Evolutionary conservation across 2,329 filamentous ascomycete genomes (phyloP), one percentile per base, ranked within the genome.

Genomic region (Periconia digitata): DNA sequence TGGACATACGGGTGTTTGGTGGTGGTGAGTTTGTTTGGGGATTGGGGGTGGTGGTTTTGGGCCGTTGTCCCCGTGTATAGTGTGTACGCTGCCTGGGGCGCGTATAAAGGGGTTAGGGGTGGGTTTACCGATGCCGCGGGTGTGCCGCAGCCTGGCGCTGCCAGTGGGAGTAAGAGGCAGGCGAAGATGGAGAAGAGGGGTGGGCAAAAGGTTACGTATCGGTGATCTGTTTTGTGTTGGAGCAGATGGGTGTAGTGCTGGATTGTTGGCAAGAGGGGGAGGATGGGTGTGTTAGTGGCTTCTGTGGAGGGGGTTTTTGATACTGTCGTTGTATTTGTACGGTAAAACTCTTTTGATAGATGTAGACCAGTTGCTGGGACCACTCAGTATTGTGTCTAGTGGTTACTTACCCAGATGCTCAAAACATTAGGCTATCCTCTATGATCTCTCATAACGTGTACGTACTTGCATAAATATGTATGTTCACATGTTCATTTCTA

Each of bases 1-100:
- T 90, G 95, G 76, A 96, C 91, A 0, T 96, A 92, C 86, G 85
- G 83, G 10, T 88, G 85, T 45, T 76, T 90, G 35, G 73, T 86
- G 8, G 71, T 87, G n/a, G 91, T 86, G 13, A 80, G 87, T 15
- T 55, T 95, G 22, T 82, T 92, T 40, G 94, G 94, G 3, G 91
- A 96, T 69, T 86, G 86, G 76, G 89, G 77, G 3, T 89, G 86
- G 86, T 83, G 83, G 77, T 56, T 84, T 29, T 88, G 81, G 69
- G 45, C 56, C 3, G 65, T 74, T 0, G 68, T 79, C n/a, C 77
- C 77, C 3, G 50, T 67, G n/a, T 79, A 79, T 55, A 73, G 71
- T 34, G 72, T 53, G 6, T 79, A 69, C 50, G 58, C 75, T 42
- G 72, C 74, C 16, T 79, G 71, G 49, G 71, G 71, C 15, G 76